Evolutionary conservation across 345 rosid genomes (phyloP).

Genomic region (Pistacia integerrima): DNA sequence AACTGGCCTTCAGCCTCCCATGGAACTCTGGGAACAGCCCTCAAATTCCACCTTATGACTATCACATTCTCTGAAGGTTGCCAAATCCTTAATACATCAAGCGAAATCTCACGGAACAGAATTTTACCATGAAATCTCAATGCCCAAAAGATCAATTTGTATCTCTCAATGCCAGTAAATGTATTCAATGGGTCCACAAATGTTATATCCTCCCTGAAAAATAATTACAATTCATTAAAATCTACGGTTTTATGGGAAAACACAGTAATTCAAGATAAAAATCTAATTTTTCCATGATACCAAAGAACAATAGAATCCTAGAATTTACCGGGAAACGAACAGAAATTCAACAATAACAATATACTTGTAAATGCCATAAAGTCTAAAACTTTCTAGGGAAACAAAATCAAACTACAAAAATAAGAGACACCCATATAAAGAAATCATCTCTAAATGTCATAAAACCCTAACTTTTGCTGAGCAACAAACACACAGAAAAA

Average conservation of each 20-base stretch:
- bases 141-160: slow-evolving; percentile 90
- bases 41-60: slow-evolving; percentile 87
- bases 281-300: no score
- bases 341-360: background rate
- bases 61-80: slow-evolving; percentile 97
- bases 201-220: slow-evolving; percentile 80
- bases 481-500: slow-evolving; percentile 6
- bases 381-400: background rate
- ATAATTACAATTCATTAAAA: slow-evolving; percentile 7
- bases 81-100: slow-evolving; percentile 86
- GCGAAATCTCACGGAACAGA: slow-evolving; percentile 74
- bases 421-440: background rate
- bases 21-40: slow-evolving; percentile 88
- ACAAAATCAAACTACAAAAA: background rate
- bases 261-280: no score
- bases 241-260: background rate
- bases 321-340: background rate
- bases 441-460: background rate
- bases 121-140: slow-evolving; percentile 86
- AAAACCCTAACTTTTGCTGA: background rate
- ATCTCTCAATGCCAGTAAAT: slow-evolving; percentile 79
- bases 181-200: slow-evolving; percentile 76
- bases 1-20: slow-evolving; percentile 96
- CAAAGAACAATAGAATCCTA: no score
- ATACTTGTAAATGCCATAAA: background rate